phyloP scores from a whole-genome alignment of 148 eudicot species.

The Cornus controversa region DNA sequence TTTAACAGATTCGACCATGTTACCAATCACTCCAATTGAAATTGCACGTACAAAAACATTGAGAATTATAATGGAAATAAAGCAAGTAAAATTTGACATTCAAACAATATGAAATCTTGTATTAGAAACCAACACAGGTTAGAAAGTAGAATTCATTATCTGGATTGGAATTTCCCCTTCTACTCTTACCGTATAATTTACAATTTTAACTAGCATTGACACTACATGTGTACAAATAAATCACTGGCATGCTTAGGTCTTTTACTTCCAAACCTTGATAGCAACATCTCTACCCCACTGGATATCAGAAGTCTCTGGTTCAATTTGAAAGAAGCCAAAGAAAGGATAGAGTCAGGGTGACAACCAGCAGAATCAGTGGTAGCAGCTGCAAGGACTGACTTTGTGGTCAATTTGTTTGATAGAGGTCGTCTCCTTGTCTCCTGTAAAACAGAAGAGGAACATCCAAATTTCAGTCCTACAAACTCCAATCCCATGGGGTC shows the following conservation, averaged over 20 bases:
- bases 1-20: neutral
- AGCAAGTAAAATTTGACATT: neutral
- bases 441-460: constrained; percentile 31
- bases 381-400: constrained; percentile 81
- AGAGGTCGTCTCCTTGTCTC: constrained; percentile 67
- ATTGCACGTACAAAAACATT: neutral
- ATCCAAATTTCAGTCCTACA: neutral
- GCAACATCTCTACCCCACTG: constrained; percentile 94
- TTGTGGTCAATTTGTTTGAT: constrained; percentile 62
- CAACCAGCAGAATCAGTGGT: constrained; percentile 96
- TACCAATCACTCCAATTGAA: neutral
- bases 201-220: constrained; percentile 15
- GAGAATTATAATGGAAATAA: neutral
- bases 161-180: neutral
- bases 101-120: neutral
- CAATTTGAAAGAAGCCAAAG: constrained; percentile 82
- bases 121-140: neutral
- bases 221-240: constrained; percentile 31
- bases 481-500: neutral
- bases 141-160: neutral
- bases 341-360: constrained; percentile 85
- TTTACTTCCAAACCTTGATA: constrained; percentile 93
- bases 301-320: constrained; percentile 91
- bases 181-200: constrained; percentile 14
- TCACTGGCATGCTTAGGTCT: neutral